Percentiles rank a stretch among this genome's conserved stretches.
phyloP scores from a whole-genome alignment of 257 asterid species.

The Euphrasia confusa region DNA sequence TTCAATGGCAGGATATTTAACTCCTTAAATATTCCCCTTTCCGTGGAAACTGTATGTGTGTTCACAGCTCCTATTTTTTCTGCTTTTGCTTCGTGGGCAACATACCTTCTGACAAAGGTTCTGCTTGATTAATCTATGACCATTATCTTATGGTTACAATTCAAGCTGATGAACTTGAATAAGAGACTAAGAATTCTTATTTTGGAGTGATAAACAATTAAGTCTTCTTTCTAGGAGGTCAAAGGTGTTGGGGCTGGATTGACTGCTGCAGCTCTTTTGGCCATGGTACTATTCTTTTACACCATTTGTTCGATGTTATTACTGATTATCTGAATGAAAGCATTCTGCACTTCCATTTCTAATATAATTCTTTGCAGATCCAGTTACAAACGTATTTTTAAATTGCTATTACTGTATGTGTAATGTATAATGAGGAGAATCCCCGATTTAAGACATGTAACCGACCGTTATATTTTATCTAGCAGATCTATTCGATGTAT shows the following conservation, averaged over 20 bases:
- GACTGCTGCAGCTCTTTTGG: constrained; percentile 96
- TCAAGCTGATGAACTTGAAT: neutral
- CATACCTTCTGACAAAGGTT: constrained; percentile 97
- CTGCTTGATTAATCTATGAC: constrained; percentile 19
- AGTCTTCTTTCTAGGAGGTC: constrained; percentile 62
- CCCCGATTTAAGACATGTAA: neutral
- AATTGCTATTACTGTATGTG: constrained; percentile 15
- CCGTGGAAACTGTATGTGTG: constrained; percentile 98
- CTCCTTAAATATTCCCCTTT: constrained; percentile 79
- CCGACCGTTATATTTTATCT: neutral
- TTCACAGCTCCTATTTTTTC: constrained; percentile 98
- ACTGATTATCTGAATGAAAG: neutral
- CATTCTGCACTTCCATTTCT: constrained; percentile 19
- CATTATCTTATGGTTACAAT: constrained; percentile 5
- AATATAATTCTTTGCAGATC: neutral
- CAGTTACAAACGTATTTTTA: neutral
- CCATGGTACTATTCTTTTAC: constrained; percentile 58
- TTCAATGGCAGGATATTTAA: constrained; percentile 72
- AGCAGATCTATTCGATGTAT: neutral
- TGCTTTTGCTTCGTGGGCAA: constrained; percentile 98
- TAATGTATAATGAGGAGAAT: neutral
- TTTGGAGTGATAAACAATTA: constrained; percentile 20
- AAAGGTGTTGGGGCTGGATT: constrained; percentile 96
- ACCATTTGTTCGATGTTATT: constrained; percentile 1
- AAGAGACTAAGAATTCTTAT: neutral